phyloP scores from a whole-genome alignment of 352 stramenopile genomes.

The Globisporangium paroecandrum region DNA sequence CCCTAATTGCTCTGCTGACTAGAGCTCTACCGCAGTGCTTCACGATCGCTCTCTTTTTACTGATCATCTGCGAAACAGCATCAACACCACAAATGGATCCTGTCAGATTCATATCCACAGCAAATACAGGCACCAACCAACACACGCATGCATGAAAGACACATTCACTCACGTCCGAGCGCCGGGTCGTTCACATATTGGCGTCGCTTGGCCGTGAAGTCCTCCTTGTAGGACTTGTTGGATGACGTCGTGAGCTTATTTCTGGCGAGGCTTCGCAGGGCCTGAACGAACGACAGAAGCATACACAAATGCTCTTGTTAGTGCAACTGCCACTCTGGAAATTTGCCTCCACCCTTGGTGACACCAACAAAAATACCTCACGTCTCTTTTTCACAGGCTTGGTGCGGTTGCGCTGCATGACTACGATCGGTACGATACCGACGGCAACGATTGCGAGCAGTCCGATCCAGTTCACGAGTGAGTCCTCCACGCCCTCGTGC shows the following conservation, averaged over 20 bases:
- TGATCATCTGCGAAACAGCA: background rate
- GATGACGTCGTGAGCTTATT: slow-evolving; percentile 61
- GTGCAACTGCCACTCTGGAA: background rate
- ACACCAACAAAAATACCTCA: slow-evolving; percentile 41
- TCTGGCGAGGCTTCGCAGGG: slow-evolving; percentile 67
- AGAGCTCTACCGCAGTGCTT: background rate
- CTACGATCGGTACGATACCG: slow-evolving; percentile 55
- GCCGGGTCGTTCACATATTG: slow-evolving; percentile 51
- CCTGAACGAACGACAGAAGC: slow-evolving; percentile 20
- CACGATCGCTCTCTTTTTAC: background rate
- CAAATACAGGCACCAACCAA: background rate
- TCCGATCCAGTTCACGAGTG: slow-evolving; percentile 66
- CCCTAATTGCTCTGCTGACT: background rate
- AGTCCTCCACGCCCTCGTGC: slow-evolving; percentile 65
- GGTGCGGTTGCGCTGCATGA: slow-evolving; percentile 72
- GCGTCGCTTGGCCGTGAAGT: slow-evolving; percentile 42
- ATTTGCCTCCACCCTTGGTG: background rate
- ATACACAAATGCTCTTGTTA: background rate
- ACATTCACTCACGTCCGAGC: slow-evolving; percentile 22
- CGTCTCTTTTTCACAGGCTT: slow-evolving; percentile 71
- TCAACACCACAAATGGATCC: background rate
- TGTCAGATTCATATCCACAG: slow-evolving; percentile 20
- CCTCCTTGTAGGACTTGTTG: slow-evolving; percentile 41
- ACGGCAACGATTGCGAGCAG: slow-evolving; percentile 50
- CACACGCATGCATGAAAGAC: background rate